phyloP scores from a whole-genome alignment of 495 filamentous ascomycete species.

The Aspergillus funiculosus region DNA sequence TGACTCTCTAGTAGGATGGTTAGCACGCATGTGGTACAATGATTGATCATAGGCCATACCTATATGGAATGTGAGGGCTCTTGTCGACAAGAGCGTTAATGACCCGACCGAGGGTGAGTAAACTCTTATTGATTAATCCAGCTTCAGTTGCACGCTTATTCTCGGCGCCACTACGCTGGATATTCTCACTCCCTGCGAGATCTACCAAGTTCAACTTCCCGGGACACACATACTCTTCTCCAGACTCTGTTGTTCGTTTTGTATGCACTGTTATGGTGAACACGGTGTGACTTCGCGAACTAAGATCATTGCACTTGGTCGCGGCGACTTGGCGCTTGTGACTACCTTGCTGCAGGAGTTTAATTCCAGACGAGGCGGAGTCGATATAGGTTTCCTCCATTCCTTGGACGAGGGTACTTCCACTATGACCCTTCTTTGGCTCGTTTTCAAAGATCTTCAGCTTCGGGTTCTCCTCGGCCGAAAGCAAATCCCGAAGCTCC shows the following conservation, averaged over 20 bases:
- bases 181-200: conserved; percentile 94
- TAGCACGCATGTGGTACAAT: neutral
- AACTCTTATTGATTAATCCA: conserved; percentile 94
- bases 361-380: conserved; percentile 75
- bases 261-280: conserved; percentile 90
- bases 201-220: conserved; percentile 96
- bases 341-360: conserved; percentile 82
- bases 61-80: conserved; percentile 85
- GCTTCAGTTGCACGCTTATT: conserved; percentile 96
- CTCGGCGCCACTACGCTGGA: conserved; percentile 91
- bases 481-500: conserved; percentile 83
- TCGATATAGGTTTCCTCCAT: conserved; percentile 96
- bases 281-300: conserved; percentile 90
- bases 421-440: conserved; percentile 66
- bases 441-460: conserved; percentile 95
- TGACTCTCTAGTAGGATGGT: conserved; percentile 59
- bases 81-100: conserved; percentile 97
- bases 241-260: conserved; percentile 72
- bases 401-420: conserved; percentile 79
- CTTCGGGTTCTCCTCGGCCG: conserved; percentile 71
- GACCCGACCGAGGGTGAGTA: conserved; percentile 89
- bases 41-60: conserved; percentile 18
- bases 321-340: conserved; percentile 92
- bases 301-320: conserved; percentile 97
- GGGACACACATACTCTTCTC: conserved; percentile 85